Evolutionary conservation across 768 basidiomycete species (phyloP).

Genomic region (Coprinellus micaceus): DNA sequence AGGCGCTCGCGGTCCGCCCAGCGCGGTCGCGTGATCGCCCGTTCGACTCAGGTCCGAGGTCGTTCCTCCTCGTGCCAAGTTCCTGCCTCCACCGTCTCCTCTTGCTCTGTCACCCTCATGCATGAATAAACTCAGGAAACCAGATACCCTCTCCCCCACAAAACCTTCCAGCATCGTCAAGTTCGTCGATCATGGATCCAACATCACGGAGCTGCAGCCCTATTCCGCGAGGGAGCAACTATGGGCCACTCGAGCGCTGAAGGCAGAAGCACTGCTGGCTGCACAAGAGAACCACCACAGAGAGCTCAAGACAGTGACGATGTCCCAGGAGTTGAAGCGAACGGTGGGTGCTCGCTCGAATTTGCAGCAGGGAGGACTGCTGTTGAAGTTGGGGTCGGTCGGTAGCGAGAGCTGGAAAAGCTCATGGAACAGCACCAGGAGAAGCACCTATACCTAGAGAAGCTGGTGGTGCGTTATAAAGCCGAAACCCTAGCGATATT

Average conservation of each 20-base stretch:
- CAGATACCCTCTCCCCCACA: neutral
- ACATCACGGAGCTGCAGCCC: conserved; percentile 13
- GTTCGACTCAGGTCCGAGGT: neutral
- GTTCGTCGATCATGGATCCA: neutral
- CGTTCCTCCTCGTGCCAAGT: neutral
- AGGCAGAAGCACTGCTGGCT: conserved; percentile 58
- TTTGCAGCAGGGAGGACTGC: no score
- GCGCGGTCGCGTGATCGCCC: no score
- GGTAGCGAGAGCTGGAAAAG: conserved; percentile 41
- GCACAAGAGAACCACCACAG: conserved; percentile 45
- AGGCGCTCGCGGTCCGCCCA: no score
- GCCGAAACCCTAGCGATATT: no score
- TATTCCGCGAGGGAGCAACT: conserved; percentile 46
- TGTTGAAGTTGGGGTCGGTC: neutral
- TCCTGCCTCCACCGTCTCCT: neutral
- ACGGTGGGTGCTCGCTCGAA: conserved; percentile 32
- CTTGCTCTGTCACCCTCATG: neutral
- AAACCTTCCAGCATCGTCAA: neutral
- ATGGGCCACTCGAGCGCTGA: conserved; percentile 65
- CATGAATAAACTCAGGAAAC: conserved; percentile 12
- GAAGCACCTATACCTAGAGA: conserved; percentile 48
- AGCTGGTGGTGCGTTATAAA: conserved; percentile 38
- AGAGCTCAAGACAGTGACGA: conserved; percentile 43
- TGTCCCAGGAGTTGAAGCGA: conserved; percentile 43
- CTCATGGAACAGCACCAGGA: conserved; percentile 41